Base-by-base conservation (phyloP, 1,284 basidiomycete species). In the Moesziomyces antarcticus region DNA sequence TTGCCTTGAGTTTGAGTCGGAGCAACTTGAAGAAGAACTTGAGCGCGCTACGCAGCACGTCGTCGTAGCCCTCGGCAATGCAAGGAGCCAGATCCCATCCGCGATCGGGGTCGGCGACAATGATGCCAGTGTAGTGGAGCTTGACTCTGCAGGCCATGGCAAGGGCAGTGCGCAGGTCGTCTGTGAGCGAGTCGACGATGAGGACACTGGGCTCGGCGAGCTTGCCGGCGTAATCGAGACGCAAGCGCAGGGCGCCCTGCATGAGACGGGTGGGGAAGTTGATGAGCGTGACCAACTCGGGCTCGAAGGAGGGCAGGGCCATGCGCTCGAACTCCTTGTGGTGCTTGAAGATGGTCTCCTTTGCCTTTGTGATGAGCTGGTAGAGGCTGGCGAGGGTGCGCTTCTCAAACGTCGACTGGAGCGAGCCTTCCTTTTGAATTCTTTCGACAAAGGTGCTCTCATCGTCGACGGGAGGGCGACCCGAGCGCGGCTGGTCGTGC, bases 241-340 rank as follows among this genome's bases (percentile, higher is more conserved):
- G 91, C 27, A 96, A 90, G 52, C 91, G 92, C 58, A 99, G 87
- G 46, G 91, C 91, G 51, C 95, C 95, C 82, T 97, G 92, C 27
- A 95, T 93, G 50, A 99, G 90, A 76, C 92, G 91, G 11, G 94
- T 96, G 5, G 97, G 93, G 86, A 99, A 99, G 25, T 92, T 92
- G 66, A 97, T 94, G 69, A 99, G 89, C 47, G 93, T 91, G 13
- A 95, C 89, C n/a, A 99, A 88, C 80, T 97, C 93, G 56, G 90
- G 89, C 83, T 94, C 93, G 84, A 98, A 97, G 3, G 91, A 92
- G 1, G 97, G 96, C 3, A 99, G 89, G 73, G 92, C 91, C 89
- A 98, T 93, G 77, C 90, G 88, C 74, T 88, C 86, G 84, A 96
- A 93, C 55, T 89, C 86, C 13, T 87, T 85, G 33, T 91, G 89